phyloP scores from a whole-genome alignment of 192 early-diverging fungal species.

The Entomortierella parvispora region DNA sequence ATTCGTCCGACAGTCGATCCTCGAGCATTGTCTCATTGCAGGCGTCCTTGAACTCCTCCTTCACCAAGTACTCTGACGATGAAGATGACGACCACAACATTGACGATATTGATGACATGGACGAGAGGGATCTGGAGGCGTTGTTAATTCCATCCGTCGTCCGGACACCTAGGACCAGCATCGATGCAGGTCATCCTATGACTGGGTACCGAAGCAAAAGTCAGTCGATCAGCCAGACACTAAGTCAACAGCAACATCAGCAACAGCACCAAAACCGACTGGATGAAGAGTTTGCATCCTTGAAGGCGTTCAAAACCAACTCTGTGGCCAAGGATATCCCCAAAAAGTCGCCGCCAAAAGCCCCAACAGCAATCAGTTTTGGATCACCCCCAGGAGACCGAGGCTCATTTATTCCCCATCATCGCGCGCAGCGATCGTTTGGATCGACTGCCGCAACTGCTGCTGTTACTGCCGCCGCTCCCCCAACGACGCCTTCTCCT shows the following conservation, averaged over 20 bases:
- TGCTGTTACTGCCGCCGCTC: background rate
- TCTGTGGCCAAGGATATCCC: too few species aligned
- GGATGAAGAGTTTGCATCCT: too few species aligned
- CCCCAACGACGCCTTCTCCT: slow-evolving; percentile 33
- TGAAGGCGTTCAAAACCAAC: too few species aligned
- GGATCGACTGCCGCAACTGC: background rate
- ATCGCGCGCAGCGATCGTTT: background rate
- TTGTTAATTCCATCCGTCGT: slow-evolving; percentile 23
- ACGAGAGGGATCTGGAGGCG: slow-evolving; percentile 33
- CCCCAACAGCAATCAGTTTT: slow-evolving; percentile 3
- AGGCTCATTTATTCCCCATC: background rate
- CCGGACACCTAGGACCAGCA: slow-evolving; percentile 22
- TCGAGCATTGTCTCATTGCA: background rate
- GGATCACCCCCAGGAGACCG: background rate
- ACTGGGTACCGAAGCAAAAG: slow-evolving; percentile 9
- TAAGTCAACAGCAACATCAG: slow-evolving; percentile 18
- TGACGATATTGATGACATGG: slow-evolving; percentile 18
- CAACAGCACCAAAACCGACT: background rate
- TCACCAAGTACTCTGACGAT: slow-evolving; percentile 6
- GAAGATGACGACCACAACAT: slow-evolving; percentile 11
- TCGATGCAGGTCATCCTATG: slow-evolving; percentile 23
- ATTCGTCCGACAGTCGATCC: background rate
- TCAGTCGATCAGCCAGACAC: slow-evolving; percentile 18
- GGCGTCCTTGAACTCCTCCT: background rate
- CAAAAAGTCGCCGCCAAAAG: background rate